Conservation (phyloP, 163 green algal genomes). For the Scenedesmus sp. region DNA sequence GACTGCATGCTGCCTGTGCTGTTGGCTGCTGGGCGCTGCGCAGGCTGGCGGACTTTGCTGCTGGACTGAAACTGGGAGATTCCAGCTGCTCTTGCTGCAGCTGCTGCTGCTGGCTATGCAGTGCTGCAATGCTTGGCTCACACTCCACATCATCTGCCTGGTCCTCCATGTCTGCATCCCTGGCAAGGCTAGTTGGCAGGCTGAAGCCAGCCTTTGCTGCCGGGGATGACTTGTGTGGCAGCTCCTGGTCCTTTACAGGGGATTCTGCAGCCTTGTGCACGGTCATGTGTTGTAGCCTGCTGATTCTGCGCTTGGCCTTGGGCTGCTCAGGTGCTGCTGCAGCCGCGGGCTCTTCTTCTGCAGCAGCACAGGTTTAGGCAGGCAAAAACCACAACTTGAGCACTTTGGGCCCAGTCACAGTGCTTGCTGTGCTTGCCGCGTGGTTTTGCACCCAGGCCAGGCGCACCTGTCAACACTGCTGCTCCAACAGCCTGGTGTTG, state of each 20-base stretch:
- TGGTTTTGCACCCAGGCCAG: neutral
- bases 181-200: neutral
- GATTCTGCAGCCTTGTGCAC: neutral
- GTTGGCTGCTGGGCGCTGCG: neutral
- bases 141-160: neutral
- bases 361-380: neutral
- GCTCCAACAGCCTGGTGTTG: neutral
- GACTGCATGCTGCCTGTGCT: constrained; percentile 16
- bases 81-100: neutral
- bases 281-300: constrained; percentile 23
- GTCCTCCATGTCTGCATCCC: constrained; percentile 4
- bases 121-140: neutral
- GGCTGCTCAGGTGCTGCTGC: neutral
- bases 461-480: constrained; percentile 2
- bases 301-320: constrained; percentile 35
- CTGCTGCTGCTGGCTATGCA: neutral
- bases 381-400: neutral
- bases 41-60: neutral
- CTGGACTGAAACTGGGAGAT: neutral
- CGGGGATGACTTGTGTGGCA: constrained; percentile 24
- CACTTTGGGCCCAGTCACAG: neutral
- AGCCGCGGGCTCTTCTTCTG: neutral
- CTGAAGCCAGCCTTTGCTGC: neutral
- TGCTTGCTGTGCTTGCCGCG: neutral
- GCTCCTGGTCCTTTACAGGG: neutral